Evolutionary conservation across 1,284 basidiomycete genomes (phyloP), one percentile per base, ranked within the genome.

Genomic region (Exsudoporus floridanus): DNA sequence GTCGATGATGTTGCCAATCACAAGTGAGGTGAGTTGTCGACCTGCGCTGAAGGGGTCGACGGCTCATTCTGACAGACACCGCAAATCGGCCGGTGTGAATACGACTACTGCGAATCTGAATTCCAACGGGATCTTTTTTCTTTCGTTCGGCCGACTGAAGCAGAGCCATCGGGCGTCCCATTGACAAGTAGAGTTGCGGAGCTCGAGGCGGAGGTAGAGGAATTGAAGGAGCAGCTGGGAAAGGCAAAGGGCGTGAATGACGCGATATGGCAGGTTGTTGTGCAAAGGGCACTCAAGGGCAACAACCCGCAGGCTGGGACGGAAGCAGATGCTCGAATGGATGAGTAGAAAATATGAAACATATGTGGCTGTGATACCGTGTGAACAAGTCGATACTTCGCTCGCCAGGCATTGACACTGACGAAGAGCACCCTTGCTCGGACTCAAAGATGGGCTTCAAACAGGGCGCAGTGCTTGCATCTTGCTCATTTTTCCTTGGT

Each of bases 201-300:
- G 57, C 79, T 95, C 1, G 86, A 92, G 68, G 71, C 73, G 3
- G 91, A 95, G 66, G 78, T 93, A 9, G 74, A 76, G 48, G 73
- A 70, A 21, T 70, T 94, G 52, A 79, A 77, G 31, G 79, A 81
- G 42, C 85, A 92, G 57, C 73, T 96, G 1, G 82, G 82, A 25
- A 86, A 84, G 65, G 93, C 93, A 5, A 90, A 91, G 63, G 82
- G 84, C 31, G 79, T 94, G 52, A 96, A 95, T 60, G 91, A 94
- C 63, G 78, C 81, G 47, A 94, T 95, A 87, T 95, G 93, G 93
- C 87, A 89, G 59, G 82, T 80, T 2, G 81, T 94, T 4, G 85
- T 90, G 28, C 81, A 84, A 56, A 78, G 72, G 50, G 69, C 83
- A n/a, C 70, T 86, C 5, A 66, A 69, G 25, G 71, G 69, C 21